A percentile compares a stretch with the other conserved stretches of the same genome.
Conservation (phyloP, 2,329 filamentous ascomycete genomes). For the Aspergillus sojae region DNA sequence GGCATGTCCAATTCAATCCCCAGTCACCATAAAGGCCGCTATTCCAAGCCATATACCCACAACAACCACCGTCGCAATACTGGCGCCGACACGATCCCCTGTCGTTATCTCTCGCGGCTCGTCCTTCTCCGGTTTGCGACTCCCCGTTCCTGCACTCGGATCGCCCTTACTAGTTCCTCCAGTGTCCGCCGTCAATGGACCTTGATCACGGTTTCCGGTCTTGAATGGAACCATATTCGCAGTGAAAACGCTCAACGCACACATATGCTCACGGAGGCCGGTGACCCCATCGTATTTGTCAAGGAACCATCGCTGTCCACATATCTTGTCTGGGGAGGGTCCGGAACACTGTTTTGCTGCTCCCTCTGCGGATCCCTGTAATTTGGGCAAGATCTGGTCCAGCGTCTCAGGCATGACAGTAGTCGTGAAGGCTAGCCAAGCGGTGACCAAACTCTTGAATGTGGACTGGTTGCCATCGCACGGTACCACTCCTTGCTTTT, state of each 20-base stretch:
- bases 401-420: constrained; percentile 61
- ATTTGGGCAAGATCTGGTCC: constrained; percentile 53
- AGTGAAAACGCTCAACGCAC: constrained; percentile 59
- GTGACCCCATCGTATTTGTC: constrained; percentile 34
- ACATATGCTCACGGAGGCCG: constrained; percentile 44
- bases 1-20: not conserved
- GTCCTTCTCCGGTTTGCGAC: constrained; percentile 40
- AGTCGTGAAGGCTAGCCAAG: constrained; percentile 60
- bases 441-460: constrained; percentile 67
- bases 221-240: constrained; percentile 50
- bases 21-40: not conserved
- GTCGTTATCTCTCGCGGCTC: constrained; percentile 43
- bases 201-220: constrained; percentile 39
- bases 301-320: constrained; percentile 42
- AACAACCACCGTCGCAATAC: constrained; percentile 8
- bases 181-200: constrained; percentile 46
- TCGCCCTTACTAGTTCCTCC: constrained; percentile 59
- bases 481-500: not conserved
- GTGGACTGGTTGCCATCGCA: constrained; percentile 57
- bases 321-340: constrained; percentile 39
- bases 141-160: constrained; percentile 37
- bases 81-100: constrained; percentile 8
- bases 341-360: constrained; percentile 47
- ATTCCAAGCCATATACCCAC: not conserved
- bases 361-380: constrained; percentile 56